These are phyloP conservation scores for Raphidocelis subcapitata DNA, from an alignment of 139 green algal species.

Conservation along the genomic window DNA sequence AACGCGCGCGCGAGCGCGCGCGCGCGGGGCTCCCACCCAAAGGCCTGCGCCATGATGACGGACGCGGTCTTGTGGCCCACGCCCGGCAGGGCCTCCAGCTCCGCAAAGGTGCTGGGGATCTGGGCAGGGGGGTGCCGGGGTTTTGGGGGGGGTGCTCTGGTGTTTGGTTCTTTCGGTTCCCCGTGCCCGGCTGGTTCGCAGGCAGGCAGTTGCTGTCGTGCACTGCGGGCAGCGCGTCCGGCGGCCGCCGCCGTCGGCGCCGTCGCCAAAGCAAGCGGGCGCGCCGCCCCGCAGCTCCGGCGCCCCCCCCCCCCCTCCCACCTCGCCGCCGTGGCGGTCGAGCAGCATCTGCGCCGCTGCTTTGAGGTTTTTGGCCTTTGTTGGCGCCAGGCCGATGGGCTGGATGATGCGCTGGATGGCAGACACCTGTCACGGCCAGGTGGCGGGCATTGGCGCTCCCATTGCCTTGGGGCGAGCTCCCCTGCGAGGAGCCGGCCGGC, in stretches of 20 bases:
- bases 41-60: conserved; percentile 68
- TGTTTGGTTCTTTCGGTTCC: not conserved
- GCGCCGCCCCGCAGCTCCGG: no score
- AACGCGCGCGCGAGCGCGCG: not conserved
- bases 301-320: no score
- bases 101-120: conserved; percentile 71
- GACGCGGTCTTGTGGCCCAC: conserved; percentile 82
- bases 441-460: no score
- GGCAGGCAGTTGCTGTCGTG: no score
- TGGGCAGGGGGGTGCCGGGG: not conserved
- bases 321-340: conserved; percentile 60
- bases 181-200: not conserved
- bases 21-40: conserved; percentile 29
- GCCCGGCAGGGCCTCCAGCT: conserved; percentile 70
- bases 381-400: conserved; percentile 79
- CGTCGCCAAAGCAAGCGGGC: no score
- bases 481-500: conserved; percentile 20
- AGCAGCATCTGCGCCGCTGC: conserved; percentile 56
- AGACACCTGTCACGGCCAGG: conserved; percentile 3
- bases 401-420: conserved; percentile 63
- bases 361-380: conserved; percentile 82
- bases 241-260: no score
- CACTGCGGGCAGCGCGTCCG: no score
- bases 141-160: not conserved
- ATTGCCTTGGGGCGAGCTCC: no score